These are phyloP conservation scores for Colletotrichum tanaceti DNA, from an alignment of 2,329 filamentous ascomycete genomes.

Conservation along the genomic window DNA sequence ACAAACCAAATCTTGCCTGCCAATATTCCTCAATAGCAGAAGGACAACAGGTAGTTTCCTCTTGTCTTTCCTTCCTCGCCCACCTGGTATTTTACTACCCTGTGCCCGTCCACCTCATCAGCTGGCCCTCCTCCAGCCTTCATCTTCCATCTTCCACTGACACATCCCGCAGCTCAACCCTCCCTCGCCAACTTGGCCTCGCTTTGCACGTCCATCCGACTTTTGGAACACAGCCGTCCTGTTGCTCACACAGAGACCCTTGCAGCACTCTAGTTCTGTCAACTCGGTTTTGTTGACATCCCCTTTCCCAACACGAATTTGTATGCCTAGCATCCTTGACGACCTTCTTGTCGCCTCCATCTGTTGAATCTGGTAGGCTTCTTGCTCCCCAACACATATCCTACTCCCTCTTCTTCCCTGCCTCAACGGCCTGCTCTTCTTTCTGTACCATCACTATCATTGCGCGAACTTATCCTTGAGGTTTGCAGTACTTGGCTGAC, in stretches of 20 bases:
- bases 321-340: conserved; percentile 54
- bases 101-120: too few species aligned
- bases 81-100: background rate
- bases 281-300: background rate
- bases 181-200: conserved; percentile 14
- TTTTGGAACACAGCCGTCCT: conserved; percentile 33
- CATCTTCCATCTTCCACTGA: conserved; percentile 10
- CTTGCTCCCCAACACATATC: background rate
- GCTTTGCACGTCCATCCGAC: conserved; percentile 20
- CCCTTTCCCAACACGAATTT: conserved; percentile 40
- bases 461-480: background rate
- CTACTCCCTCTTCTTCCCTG: background rate
- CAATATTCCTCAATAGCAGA: background rate
- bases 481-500: background rate
- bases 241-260: background rate
- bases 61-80: background rate
- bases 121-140: background rate
- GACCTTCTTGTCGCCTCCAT: conserved; percentile 43
- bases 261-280: background rate
- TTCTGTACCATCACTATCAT: background rate
- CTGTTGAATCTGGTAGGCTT: conserved; percentile 17
- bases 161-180: conserved; percentile 13
- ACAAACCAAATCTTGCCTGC: background rate
- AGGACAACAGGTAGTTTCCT: background rate
- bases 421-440: too few species aligned